Conservation (phyloP, 176 grass and related monocot genomes). For the Eragrostis nindensis region DNA sequence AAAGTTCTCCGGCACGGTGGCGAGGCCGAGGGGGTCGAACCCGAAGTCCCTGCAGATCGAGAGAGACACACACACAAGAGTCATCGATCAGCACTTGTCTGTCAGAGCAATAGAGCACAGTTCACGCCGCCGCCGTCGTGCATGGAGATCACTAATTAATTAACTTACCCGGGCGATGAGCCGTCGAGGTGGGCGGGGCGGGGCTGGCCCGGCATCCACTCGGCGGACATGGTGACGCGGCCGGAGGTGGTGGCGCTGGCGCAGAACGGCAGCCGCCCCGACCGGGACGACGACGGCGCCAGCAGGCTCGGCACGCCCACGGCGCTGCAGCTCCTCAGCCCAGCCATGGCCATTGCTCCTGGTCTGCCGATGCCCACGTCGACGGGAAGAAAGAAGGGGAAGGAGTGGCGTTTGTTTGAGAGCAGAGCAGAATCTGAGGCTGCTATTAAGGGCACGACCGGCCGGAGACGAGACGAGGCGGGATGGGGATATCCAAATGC, state of each 20-base stretch:
- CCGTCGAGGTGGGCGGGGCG: constrained; percentile 93
- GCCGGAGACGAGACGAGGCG: constrained; percentile 36
- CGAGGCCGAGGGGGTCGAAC: constrained; percentile 87
- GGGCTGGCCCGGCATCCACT: constrained; percentile 99
- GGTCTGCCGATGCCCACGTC: neutral
- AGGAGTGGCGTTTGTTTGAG: constrained; percentile 33
- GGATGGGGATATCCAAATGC: constrained; percentile 76
- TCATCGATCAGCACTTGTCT: neutral
- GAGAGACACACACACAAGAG: neutral
- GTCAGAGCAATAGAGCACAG: too few relatives aligned
- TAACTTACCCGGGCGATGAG: constrained; percentile 90
- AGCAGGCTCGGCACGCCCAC: constrained; percentile 73
- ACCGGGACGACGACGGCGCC: constrained; percentile 68
- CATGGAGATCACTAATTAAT: too few relatives aligned
- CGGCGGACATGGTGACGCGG: constrained; percentile 92
- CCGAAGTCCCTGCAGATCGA: constrained; percentile 81
- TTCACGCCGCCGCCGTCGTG: too few relatives aligned
- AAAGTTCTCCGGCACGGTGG: constrained; percentile 84
- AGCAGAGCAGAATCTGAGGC: constrained; percentile 46
- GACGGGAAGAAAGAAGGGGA: neutral
- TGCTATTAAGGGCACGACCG: constrained; percentile 54
- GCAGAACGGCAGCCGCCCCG: constrained; percentile 50
- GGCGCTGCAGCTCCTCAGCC: constrained; percentile 76
- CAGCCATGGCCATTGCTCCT: constrained; percentile 52
- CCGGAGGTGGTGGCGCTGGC: constrained; percentile 55